phyloP scores from a whole-genome alignment of 371 early-diverging fungal genomes.

The Mortierella sp. region DNA sequence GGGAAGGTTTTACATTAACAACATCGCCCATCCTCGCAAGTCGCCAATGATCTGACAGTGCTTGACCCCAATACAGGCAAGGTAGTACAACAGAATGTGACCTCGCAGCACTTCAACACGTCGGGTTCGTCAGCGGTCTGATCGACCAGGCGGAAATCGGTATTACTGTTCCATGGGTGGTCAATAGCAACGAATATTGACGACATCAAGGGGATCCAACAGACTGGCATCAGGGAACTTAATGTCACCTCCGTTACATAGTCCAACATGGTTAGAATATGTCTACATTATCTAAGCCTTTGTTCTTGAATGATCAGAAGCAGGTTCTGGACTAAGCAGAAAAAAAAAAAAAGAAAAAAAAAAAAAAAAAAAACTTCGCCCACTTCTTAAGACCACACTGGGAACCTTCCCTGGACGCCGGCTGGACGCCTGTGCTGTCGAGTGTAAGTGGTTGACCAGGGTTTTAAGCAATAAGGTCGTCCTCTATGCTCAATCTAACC shows the following conservation, averaged over 20 bases:
- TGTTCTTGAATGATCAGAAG: background rate
- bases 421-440: slow-evolving; percentile 33
- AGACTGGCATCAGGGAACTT: slow-evolving; percentile 16
- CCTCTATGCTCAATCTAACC: background rate
- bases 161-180: slow-evolving; percentile 28
- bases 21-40: background rate
- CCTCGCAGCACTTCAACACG: slow-evolving; percentile 9
- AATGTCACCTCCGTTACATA: slow-evolving; percentile 15
- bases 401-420: slow-evolving; percentile 29
- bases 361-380: background rate
- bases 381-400: slow-evolving; percentile 6
- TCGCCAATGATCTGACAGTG: slow-evolving; percentile 21
- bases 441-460: slow-evolving; percentile 23
- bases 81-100: slow-evolving; percentile 12
- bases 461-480: background rate
- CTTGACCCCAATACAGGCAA: slow-evolving; percentile 26
- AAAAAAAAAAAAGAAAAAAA: background rate
- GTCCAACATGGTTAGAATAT: slow-evolving; percentile 15
- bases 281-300: background rate
- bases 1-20: slow-evolving; percentile 21
- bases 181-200: background rate
- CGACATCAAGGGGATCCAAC: background rate
- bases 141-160: slow-evolving; percentile 17
- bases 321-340: background rate
- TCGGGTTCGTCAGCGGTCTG: slow-evolving; percentile 25